Evolutionary conservation across 805 yeast genomes (phyloP).

Genomic region (Pichia phayaonensis): DNA sequence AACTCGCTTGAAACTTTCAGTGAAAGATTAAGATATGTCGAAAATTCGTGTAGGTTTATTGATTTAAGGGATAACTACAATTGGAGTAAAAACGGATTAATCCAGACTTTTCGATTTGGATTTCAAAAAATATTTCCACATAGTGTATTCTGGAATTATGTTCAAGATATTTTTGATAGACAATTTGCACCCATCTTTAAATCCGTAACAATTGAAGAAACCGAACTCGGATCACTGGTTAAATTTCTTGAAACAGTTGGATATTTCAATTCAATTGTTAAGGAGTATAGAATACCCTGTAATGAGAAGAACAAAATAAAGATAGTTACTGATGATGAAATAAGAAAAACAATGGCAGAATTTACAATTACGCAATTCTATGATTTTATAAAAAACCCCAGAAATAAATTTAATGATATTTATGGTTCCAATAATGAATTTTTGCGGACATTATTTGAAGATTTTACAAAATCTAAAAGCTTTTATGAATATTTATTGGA

Average conservation of each 20-base stretch:
- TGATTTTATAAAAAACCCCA: not conserved
- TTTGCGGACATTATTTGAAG: not conserved
- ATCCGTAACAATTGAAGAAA: no score
- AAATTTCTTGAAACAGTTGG: not conserved
- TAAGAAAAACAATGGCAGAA: not conserved
- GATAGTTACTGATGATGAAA: not conserved
- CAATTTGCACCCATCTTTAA: no score
- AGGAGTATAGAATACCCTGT: not conserved
- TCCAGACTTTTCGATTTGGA: not conserved
- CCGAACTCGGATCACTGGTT: no score
- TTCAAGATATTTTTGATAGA: no score
- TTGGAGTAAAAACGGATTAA: not conserved
- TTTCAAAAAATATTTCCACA: no score
- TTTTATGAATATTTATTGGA: not conserved
- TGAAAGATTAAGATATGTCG: not conserved
- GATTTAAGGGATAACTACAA: not conserved
- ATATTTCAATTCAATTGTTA: not conserved
- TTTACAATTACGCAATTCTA: not conserved
- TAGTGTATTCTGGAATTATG: no score
- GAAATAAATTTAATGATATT: not conserved
- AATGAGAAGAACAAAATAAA: not conserved
- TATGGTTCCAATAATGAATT: not conserved
- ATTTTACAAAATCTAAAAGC: not conserved
- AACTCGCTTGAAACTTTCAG: not conserved
- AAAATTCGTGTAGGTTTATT: not conserved